Evolutionary conservation across 2,329 filamentous ascomycete genomes (phyloP), one percentile per base, ranked within the genome.

Genomic region (Cladosporium sp.): DNA sequence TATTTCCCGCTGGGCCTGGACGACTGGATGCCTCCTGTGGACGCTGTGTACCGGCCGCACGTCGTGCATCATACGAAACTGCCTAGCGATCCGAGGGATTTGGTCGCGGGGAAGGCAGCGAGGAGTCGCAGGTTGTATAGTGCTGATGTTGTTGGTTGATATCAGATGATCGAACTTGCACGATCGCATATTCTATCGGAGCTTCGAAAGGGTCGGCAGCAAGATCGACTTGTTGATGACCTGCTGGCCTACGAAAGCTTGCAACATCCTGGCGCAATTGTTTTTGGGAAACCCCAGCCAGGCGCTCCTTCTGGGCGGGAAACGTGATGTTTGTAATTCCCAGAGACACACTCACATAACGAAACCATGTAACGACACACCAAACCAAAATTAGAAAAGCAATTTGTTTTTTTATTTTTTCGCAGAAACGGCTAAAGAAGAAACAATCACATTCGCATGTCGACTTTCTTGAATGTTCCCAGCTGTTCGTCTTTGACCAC

Each of bases 1-100:
- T 97, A 98, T 76, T 97, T 98, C 70, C 93, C 93, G 0, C 83
- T 98, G 18, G 93, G 90, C 59, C 81, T 97, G 66, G 93, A 97
- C 76, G 93, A 97, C 74, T 97, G 91, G 91, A 92, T 93, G 87
- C 91, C 91, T 2, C 92, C 92, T 0, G 92, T 96, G 3, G 92
- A 96, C 78, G 92, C 92, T 5, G 90, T 97, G 18, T 97, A 96
- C 76, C 85, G 92, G 59, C 94, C 93, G 6, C 93, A 97, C 77
- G 92, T 97, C 18, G 93, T 97, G 3, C 94, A 98, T 78, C 93
- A 97, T 76, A 94, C 91, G 24, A 83, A 82, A 66, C 69, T 84
- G 38, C 81, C 80, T 1, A 75, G 78, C 41, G 82, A 84, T 71
- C 79, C 81, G 2, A 80, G 82, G 68, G 80, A 80, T 36, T 74